Percentiles rank a stretch among this genome's conserved stretches.
Conservation (phyloP, 2,329 filamentous ascomycete genomes). For the Aspergillus quadricinctus region DNA sequence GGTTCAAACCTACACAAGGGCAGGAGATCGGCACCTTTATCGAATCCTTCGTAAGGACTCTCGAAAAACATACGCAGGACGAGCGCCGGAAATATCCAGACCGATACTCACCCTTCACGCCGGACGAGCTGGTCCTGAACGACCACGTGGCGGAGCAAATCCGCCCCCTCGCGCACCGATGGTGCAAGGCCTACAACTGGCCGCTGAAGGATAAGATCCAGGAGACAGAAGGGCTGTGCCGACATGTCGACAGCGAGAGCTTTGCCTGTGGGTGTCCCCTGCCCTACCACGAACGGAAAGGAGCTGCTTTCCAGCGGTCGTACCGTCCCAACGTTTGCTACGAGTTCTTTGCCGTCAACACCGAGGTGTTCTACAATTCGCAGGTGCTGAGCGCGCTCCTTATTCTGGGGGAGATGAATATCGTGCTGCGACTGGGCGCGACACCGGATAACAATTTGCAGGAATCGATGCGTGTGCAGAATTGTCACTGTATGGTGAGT, state of each 20-base stretch:
- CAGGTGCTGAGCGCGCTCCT: slow-evolving; percentile 22
- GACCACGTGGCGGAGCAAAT: slow-evolving; percentile 4
- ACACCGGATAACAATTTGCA: slow-evolving; percentile 6
- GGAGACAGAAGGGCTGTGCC: background rate
- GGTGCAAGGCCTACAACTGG: background rate
- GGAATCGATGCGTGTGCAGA: background rate
- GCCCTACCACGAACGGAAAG: slow-evolving; percentile 12
- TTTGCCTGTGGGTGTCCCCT: slow-evolving; percentile 1
- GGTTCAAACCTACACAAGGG: slow-evolving; percentile 7
- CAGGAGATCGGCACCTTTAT: slow-evolving; percentile 8
- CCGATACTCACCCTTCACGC: background rate
- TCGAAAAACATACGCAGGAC: slow-evolving; percentile 5
- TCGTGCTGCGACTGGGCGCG: slow-evolving; percentile 14
- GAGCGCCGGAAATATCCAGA: slow-evolving; percentile 10
- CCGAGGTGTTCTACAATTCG: slow-evolving; percentile 11
- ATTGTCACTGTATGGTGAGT: slow-evolving; percentile 3
- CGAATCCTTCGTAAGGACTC: slow-evolving; percentile 5
- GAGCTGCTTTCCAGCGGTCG: slow-evolving; percentile 12
- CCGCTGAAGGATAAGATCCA: background rate
- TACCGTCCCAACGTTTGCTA: slow-evolving; percentile 10
- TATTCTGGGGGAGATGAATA: slow-evolving; percentile 21
- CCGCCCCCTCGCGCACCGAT: slow-evolving; percentile 5
- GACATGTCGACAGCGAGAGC: background rate
- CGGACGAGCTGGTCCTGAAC: slow-evolving; percentile 5
- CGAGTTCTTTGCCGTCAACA: slow-evolving; percentile 9